Percentiles rank a stretch among this genome's conserved stretches.
Conservation (phyloP, 768 basidiomycete species). For the Suillus occidentalis region DNA sequence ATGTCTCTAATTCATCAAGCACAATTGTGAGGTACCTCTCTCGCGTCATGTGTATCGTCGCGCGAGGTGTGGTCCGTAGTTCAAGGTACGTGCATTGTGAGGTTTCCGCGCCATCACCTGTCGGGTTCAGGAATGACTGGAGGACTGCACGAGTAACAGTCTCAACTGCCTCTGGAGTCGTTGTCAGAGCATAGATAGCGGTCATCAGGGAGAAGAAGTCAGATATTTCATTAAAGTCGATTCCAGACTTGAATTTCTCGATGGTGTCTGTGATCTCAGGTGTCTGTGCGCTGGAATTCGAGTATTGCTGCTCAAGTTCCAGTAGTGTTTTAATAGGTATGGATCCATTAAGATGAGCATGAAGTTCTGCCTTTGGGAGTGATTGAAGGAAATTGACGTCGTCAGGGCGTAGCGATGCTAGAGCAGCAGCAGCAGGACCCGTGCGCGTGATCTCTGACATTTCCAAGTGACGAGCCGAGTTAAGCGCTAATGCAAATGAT, state of each 20-base stretch:
- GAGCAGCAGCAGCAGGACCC: conserved; percentile 47
- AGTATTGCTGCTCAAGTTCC: conserved; percentile 38
- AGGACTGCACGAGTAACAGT: conserved; percentile 68
- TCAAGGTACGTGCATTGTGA: too few relatives aligned
- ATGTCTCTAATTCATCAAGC: conserved; percentile 60
- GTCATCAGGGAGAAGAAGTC: conserved; percentile 80
- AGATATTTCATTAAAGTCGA: conserved; percentile 50
- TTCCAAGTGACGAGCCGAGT: neutral
- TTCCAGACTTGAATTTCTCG: conserved; percentile 37
- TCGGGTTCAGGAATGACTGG: conserved; percentile 51
- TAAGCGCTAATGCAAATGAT: too few relatives aligned
- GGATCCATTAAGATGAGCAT: conserved; percentile 84
- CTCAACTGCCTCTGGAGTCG: conserved; percentile 53
- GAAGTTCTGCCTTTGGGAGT: conserved; percentile 82
- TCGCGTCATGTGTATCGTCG: conserved; percentile 34
- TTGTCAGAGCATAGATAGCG: conserved; percentile 75
- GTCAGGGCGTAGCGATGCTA: conserved; percentile 47
- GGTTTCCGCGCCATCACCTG: conserved; percentile 11
- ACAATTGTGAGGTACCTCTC: conserved; percentile 64
- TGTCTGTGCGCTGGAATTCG: neutral
- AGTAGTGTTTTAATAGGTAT: conserved; percentile 68
- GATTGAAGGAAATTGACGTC: conserved; percentile 60
- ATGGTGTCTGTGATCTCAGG: conserved; percentile 39
- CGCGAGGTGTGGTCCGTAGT: conserved; percentile 67
- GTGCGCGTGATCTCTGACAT: conserved; percentile 14